Evolutionary conservation across 202 grass and related monocot species (phyloP).

Genomic region (Miscanthus sacchariflorus): DNA sequence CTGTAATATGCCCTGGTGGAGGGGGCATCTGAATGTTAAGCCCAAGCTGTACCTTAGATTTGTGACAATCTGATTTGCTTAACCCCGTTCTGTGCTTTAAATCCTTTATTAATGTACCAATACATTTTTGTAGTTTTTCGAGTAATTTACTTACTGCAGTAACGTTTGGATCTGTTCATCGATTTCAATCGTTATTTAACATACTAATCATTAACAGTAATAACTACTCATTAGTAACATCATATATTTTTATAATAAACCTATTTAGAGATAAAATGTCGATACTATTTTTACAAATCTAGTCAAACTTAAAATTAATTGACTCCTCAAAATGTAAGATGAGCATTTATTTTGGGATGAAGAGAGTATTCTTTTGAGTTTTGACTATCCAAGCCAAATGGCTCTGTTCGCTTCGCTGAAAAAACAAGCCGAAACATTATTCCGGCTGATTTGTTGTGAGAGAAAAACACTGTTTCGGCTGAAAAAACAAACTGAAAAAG

Average conservation of each 20-base stretch:
- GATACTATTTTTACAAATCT: no score
- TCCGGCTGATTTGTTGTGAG: no score
- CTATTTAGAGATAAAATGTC: background rate
- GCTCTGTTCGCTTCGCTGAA: no score
- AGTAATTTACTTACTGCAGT: background rate
- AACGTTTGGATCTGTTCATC: background rate
- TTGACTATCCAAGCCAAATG: background rate
- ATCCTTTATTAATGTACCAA: background rate
- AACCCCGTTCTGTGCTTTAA: slow-evolving; percentile 3
- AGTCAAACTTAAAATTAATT: background rate
- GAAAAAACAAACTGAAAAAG: no score
- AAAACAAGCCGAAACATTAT: no score
- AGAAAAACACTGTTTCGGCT: no score
- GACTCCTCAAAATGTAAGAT: background rate
- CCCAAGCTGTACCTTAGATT: slow-evolving; percentile 37
- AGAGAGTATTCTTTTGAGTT: background rate
- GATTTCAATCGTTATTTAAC: background rate
- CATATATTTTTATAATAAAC: background rate
- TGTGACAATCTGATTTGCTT: slow-evolving; percentile 21
- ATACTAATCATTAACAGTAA: background rate
- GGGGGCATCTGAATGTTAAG: slow-evolving; percentile 8
- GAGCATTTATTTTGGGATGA: background rate
- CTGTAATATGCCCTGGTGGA: slow-evolving; percentile 13
- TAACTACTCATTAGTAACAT: background rate
- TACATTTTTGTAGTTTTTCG: background rate